Evolutionary conservation across 2,329 filamentous ascomycete genomes (phyloP).

Genomic region (Coniochaeta sp.): DNA sequence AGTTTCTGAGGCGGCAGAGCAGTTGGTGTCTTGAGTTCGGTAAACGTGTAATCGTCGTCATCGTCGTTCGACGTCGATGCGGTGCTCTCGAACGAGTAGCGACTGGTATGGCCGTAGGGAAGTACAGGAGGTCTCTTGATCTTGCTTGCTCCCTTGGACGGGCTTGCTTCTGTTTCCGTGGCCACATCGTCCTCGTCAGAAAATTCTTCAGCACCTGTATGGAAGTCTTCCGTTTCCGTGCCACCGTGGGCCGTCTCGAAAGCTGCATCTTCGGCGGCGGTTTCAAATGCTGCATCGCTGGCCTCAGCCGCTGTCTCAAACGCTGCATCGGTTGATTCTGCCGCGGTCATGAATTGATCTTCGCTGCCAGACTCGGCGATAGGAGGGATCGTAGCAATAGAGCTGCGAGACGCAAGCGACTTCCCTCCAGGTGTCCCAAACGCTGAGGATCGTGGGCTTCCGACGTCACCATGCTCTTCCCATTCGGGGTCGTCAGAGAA

Average conservation of each 20-base stretch:
- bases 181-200: conserved; percentile 65
- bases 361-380: conserved; percentile 21
- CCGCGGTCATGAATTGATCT: conserved; percentile 64
- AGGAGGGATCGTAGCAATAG: conserved; percentile 12
- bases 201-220: conserved; percentile 78
- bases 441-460: conserved; percentile 40
- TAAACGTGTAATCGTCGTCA: conserved; percentile 59
- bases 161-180: conserved; percentile 72
- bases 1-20: conserved; percentile 59
- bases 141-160: conserved; percentile 32
- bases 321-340: conserved; percentile 61
- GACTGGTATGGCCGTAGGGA: conserved; percentile 40
- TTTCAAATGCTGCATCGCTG: conserved; percentile 62
- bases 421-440: conserved; percentile 13
- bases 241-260: conserved; percentile 69
- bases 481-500: conserved; percentile 75
- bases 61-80: conserved; percentile 82
- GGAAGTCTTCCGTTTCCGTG: conserved; percentile 91
- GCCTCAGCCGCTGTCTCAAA: conserved; percentile 68
- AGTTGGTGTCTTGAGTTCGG: conserved; percentile 53
- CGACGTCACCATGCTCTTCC: conserved; percentile 69
- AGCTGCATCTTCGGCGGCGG: conserved; percentile 67
- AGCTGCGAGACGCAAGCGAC: not conserved
- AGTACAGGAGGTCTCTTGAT: conserved; percentile 34
- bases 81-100: conserved; percentile 73